Evolutionary conservation across 345 rosid genomes (phyloP).

Genomic region (Raphanus sativus): DNA sequence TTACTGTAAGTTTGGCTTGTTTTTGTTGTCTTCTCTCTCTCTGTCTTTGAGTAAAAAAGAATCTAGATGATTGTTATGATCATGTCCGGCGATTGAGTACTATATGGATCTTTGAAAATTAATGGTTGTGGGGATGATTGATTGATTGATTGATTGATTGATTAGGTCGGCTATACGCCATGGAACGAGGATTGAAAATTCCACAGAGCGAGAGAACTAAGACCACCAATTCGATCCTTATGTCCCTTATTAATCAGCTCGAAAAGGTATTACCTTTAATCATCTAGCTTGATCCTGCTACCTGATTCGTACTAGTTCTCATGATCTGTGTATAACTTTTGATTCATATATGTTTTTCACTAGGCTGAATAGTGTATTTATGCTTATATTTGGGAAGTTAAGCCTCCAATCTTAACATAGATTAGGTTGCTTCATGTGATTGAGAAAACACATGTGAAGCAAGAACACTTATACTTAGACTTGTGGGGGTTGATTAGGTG

Average conservation of each 20-base stretch:
- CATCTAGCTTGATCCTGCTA: background rate
- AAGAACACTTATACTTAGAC: background rate
- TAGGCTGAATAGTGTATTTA: background rate
- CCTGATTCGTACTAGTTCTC: background rate
- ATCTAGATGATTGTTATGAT: slow-evolving; percentile 16
- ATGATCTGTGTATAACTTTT: background rate
- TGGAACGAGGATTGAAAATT: slow-evolving; percentile 90
- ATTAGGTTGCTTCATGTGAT: slow-evolving; percentile 13
- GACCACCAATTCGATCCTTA: slow-evolving; percentile 73
- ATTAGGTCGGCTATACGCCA: slow-evolving; percentile 91
- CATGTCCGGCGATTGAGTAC: slow-evolving; percentile 11
- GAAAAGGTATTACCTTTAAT: slow-evolving; percentile 59
- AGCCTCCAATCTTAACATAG: background rate
- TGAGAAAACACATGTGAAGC: background rate
- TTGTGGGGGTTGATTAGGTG: background rate
- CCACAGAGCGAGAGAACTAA: slow-evolving; percentile 83
- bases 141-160: no score
- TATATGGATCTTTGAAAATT: background rate
- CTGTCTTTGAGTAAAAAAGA: background rate
- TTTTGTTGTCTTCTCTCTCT: background rate
- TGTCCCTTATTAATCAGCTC: slow-evolving; percentile 93
- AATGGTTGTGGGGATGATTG: slow-evolving; percentile 9
- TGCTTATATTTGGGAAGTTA: background rate
- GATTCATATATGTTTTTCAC: background rate
- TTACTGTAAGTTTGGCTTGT: slow-evolving; percentile 54